These are phyloP conservation scores for Antrodiella citrinella DNA, from an alignment of 768 basidiomycete genomes.

Conservation along the genomic window DNA sequence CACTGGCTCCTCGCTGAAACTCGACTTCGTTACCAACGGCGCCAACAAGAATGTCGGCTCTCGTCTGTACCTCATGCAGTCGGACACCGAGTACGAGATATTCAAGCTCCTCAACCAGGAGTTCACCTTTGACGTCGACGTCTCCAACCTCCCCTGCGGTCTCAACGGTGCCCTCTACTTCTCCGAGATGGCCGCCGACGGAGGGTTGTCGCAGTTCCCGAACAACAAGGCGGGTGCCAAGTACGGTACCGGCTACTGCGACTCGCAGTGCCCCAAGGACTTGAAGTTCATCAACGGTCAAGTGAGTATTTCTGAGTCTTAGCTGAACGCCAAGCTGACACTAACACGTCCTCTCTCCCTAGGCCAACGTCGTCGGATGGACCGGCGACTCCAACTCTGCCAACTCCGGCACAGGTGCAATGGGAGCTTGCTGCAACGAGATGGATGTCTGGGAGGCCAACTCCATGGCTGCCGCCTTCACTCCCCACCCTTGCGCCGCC, in stretches of 20 bases:
- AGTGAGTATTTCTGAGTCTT: constrained; percentile 23
- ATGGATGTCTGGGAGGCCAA: constrained; percentile 60
- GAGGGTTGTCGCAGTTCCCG: constrained; percentile 40
- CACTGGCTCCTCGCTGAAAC: constrained; percentile 22
- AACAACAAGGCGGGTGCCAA: constrained; percentile 52
- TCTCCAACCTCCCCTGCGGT: constrained; percentile 48
- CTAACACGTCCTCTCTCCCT: not conserved
- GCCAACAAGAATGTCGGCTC: constrained; percentile 27
- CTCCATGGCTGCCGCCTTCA: constrained; percentile 41
- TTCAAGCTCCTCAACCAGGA: constrained; percentile 50
- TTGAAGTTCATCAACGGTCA: constrained; percentile 53
- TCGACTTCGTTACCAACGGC: constrained; percentile 25
- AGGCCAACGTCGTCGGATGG: constrained; percentile 45
- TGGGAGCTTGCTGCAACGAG: constrained; percentile 49
- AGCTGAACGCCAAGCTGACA: not conserved
- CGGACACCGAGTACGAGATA: constrained; percentile 33
- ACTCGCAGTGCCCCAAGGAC: constrained; percentile 52
- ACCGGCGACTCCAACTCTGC: constrained; percentile 25
- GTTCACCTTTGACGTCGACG: constrained; percentile 54
- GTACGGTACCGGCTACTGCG: constrained; percentile 62
- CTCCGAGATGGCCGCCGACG: constrained; percentile 50
- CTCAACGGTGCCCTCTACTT: constrained; percentile 59
- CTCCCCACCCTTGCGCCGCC: constrained; percentile 42
- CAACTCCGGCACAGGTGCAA: constrained; percentile 39
- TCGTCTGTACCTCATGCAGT: constrained; percentile 42